Percentiles rank a stretch among this genome's conserved stretches.
These are phyloP conservation scores for Rutstroemia sp. DNA, from an alignment of 2,329 filamentous ascomycete genomes.

Conservation along the genomic window DNA sequence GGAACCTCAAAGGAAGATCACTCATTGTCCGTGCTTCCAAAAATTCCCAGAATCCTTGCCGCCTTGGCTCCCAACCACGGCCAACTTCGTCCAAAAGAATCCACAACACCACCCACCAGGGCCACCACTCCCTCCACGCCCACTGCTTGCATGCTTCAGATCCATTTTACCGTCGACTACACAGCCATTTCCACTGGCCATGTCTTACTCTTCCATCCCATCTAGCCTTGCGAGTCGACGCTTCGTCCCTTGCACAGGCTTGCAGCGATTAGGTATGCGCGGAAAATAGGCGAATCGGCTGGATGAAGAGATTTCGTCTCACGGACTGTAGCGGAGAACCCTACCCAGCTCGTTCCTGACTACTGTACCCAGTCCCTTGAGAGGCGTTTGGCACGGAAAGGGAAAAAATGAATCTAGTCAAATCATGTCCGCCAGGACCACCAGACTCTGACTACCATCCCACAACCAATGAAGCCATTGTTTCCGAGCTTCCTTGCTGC, in stretches of 20 bases:
- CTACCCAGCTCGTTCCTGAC: too few species aligned
- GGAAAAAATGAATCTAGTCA: not conserved
- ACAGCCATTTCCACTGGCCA: slow-evolving; percentile 7
- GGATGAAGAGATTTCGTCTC: not conserved
- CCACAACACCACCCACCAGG: not conserved
- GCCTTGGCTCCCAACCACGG: too few species aligned
- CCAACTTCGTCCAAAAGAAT: too few species aligned
- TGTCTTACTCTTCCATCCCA: not conserved
- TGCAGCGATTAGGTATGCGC: too few species aligned
- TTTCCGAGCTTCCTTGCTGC: slow-evolving; percentile 4
- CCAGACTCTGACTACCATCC: not conserved
- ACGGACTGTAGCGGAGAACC: too few species aligned
- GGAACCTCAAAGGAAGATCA: too few species aligned
- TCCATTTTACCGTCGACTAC: not conserved
- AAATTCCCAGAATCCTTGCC: too few species aligned
- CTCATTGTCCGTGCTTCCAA: too few species aligned
- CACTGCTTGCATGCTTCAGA: slow-evolving; percentile 6
- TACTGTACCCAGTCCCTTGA: not conserved
- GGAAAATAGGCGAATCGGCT: not conserved
- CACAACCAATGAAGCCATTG: slow-evolving; percentile 3
- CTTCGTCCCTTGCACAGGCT: too few species aligned
- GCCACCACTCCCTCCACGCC: not conserved
- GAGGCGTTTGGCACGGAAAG: not conserved
- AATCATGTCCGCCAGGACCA: not conserved
- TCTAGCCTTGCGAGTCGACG: not conserved